Percentiles rank a stretch among this genome's conserved stretches.
Evolutionary conservation across 331 rosid genomes (phyloP).

Genomic region (Malus hybrid): DNA sequence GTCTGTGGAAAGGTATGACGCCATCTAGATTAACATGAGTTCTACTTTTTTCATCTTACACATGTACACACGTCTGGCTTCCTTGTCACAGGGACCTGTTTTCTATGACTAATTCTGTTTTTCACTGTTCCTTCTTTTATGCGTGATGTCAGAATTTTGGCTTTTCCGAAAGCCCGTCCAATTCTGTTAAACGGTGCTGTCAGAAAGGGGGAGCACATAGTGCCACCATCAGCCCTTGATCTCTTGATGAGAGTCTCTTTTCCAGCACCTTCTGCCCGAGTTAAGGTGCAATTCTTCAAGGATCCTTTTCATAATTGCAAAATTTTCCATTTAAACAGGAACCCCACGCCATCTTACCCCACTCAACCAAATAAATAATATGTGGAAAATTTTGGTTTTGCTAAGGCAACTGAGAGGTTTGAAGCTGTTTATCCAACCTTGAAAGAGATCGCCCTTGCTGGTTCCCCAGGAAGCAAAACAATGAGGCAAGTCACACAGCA

Average conservation of each 20-base stretch:
- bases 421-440: constrained; percentile 53
- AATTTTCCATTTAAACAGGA: not conserved
- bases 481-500: constrained; percentile 43
- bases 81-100: not conserved
- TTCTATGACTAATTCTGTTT: not conserved
- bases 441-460: constrained; percentile 68
- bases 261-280: constrained; percentile 46
- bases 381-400: constrained; percentile 3
- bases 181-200: constrained; percentile 57
- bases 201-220: constrained; percentile 63
- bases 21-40: constrained; percentile 3
- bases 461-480: constrained; percentile 55
- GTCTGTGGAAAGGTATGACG: constrained; percentile 51
- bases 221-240: constrained; percentile 56
- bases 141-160: constrained; percentile 37
- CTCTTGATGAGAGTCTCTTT: constrained; percentile 41
- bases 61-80: not conserved
- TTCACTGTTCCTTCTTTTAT: not conserved
- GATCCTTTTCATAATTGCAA: not conserved
- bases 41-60: not conserved
- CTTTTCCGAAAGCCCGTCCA: constrained; percentile 48
- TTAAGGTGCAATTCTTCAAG: constrained; percentile 33
- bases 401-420: constrained; percentile 75
- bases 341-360: not conserved
- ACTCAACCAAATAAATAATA: not conserved